A percentile compares a stretch with the other conserved stretches of the same genome.
Evolutionary conservation across 2,329 filamentous ascomycete species (phyloP).

Genomic region (Dothistroma pini): DNA sequence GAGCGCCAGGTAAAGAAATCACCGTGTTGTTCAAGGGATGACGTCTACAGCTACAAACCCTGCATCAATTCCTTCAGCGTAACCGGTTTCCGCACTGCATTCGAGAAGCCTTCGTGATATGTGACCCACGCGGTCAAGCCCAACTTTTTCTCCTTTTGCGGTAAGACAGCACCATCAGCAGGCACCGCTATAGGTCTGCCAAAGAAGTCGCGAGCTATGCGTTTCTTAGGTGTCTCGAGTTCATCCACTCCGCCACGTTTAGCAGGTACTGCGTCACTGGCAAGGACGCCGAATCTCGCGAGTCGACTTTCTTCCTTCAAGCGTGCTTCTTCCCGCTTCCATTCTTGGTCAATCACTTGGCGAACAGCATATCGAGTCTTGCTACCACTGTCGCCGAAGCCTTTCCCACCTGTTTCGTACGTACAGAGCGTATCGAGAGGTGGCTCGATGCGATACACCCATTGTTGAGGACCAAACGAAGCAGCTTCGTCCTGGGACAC

Average conservation of each 20-base stretch:
- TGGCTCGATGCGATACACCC: conserved; percentile 94
- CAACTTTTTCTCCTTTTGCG: conserved; percentile 33
- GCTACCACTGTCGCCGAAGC: conserved; percentile 50
- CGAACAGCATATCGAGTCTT: conserved; percentile 86
- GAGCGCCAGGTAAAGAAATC: too few relatives aligned
- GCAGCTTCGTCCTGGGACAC: conserved; percentile 60
- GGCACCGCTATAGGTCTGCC: conserved; percentile 62
- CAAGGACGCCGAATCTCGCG: conserved; percentile 59
- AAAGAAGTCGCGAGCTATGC: conserved; percentile 77
- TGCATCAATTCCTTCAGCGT: conserved; percentile 73
- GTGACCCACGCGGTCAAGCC: conserved; percentile 76
- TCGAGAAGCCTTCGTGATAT: conserved; percentile 86
- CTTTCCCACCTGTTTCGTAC: conserved; percentile 65
- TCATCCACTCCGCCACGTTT: conserved; percentile 15
- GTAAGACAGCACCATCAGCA: conserved; percentile 39
- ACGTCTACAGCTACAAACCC: conserved; percentile 48
- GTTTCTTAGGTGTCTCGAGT: conserved; percentile 33
- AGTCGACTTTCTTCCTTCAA: conserved; percentile 65
- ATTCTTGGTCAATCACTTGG: conserved; percentile 89
- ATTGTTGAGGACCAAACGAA: conserved; percentile 40
- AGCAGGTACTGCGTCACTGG: conserved; percentile 21
- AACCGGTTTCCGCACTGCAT: conserved; percentile 86
- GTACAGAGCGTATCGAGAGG: conserved; percentile 72
- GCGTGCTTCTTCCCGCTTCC: conserved; percentile 65
- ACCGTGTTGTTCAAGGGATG: not conserved